phyloP scores from a whole-genome alignment of 2,329 filamentous ascomycete species.

The Calonectria montana region DNA sequence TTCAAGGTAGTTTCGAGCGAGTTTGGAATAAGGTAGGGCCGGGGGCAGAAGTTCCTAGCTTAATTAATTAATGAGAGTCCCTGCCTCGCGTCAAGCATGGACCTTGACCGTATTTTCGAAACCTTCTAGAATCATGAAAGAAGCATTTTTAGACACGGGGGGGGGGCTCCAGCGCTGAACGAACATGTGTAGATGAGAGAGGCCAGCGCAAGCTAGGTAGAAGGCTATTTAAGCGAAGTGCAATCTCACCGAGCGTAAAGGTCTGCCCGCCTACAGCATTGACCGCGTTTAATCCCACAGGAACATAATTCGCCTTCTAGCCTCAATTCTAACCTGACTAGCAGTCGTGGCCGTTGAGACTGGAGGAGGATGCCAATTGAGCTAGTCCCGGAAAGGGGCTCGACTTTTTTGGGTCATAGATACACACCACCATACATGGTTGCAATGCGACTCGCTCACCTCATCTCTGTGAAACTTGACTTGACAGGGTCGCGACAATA shows the following conservation, averaged over 20 bases:
- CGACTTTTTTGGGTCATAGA: not conserved
- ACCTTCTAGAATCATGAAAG: not conserved
- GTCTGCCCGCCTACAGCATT: not conserved
- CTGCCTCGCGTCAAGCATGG: not conserved
- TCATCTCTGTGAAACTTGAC: not conserved
- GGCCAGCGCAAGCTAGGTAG: not conserved
- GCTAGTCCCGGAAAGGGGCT: not conserved
- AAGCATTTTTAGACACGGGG: not conserved
- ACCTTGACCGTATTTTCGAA: not conserved
- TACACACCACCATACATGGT: not conserved
- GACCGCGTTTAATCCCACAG: not conserved
- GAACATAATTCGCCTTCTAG: not conserved
- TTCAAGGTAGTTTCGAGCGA: not conserved
- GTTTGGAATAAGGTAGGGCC: not conserved
- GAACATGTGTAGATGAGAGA: not conserved
- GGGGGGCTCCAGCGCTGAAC: not conserved
- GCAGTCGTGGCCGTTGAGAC: not conserved
- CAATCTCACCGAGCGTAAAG: slow-evolving; percentile 9
- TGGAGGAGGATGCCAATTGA: not conserved
- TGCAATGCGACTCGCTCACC: not conserved
- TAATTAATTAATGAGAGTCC: not conserved
- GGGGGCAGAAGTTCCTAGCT: not conserved
- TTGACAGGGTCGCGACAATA: not conserved
- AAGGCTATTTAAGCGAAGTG: not conserved
- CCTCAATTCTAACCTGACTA: not conserved